Evolutionary conservation across 2,329 filamentous ascomycete species (phyloP).

Genomic region (Cladophialophora psammophila): DNA sequence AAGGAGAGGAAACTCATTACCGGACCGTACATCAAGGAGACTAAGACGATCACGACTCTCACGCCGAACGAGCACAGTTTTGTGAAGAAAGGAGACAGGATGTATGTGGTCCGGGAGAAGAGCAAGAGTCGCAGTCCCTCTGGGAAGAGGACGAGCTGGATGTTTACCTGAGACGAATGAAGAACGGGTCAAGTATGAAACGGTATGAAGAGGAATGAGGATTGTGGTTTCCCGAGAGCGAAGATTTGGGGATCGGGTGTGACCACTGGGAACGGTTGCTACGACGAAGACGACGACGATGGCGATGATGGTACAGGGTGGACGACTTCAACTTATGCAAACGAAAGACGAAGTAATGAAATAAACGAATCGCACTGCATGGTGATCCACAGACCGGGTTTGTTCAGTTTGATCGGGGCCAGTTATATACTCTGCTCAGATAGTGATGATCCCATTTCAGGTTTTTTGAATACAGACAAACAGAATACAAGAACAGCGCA

Average conservation of each 20-base stretch:
- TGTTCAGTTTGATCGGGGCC: neutral
- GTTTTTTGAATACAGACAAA: neutral
- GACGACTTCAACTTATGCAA: neutral
- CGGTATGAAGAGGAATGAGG: neutral
- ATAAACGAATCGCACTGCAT: neutral
- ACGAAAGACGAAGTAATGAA: neutral
- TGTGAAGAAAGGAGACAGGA: constrained; percentile 52
- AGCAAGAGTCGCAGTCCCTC: constrained; percentile 38
- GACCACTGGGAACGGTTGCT: neutral
- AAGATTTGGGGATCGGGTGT: neutral
- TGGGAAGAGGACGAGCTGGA: constrained; percentile 33
- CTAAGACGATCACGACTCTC: constrained; percentile 38
- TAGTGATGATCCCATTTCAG: neutral
- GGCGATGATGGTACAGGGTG: neutral
- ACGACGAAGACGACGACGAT: neutral
- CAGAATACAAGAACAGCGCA: neutral
- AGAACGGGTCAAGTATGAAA: neutral
- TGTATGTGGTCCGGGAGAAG: constrained; percentile 58
- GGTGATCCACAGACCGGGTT: neutral
- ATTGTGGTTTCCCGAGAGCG: neutral
- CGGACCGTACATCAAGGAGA: constrained; percentile 37
- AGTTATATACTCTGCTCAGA: neutral
- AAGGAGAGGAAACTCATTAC: constrained; percentile 48
- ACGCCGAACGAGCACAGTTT: constrained; percentile 31
- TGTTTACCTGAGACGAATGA: constrained; percentile 34